Evolutionary conservation across 768 basidiomycete species (phyloP).

Genomic region (Amanita phalloides): DNA sequence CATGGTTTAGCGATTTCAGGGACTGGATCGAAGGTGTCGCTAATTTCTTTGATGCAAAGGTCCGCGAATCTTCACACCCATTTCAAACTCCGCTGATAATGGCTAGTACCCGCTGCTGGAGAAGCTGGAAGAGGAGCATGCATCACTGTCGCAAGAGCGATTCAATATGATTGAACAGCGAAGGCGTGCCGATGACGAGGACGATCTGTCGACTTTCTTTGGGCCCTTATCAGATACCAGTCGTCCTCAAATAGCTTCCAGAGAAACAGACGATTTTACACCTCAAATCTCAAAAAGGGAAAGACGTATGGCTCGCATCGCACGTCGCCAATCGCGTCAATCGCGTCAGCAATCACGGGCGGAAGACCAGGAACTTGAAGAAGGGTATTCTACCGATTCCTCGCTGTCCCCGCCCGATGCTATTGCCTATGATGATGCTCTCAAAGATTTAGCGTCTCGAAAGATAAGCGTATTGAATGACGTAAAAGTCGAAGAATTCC

Average conservation of each 20-base stretch:
- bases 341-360: slow-evolving; percentile 22
- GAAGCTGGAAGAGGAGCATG: slow-evolving; percentile 63
- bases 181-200: slow-evolving; percentile 67
- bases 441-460: slow-evolving; percentile 38
- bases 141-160: slow-evolving; percentile 67
- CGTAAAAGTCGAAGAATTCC: slow-evolving; percentile 77
- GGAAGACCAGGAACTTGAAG: slow-evolving; percentile 32
- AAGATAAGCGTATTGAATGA: slow-evolving; percentile 60
- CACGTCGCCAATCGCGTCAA: slow-evolving; percentile 40
- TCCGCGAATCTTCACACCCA: slow-evolving; percentile 15
- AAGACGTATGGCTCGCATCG: slow-evolving; percentile 46
- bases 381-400: slow-evolving; percentile 85
- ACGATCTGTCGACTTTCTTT: slow-evolving; percentile 66
- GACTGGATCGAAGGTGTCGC: slow-evolving; percentile 80
- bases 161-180: slow-evolving; percentile 56
- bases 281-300: slow-evolving; percentile 37
- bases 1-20: slow-evolving; percentile 70
- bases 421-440: slow-evolving; percentile 57
- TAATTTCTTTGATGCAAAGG: slow-evolving; percentile 85
- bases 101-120: slow-evolving; percentile 67
- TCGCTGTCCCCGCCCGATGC: slow-evolving; percentile 57
- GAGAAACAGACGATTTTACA: background rate
- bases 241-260: slow-evolving; percentile 9
- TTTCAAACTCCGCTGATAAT: slow-evolving; percentile 1
- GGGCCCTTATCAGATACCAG: slow-evolving; percentile 30